Percentiles rank a stretch among this genome's conserved stretches.
Conservation (phyloP, 2,329 filamentous ascomycete genomes). For the Colletotrichum coccodes region DNA sequence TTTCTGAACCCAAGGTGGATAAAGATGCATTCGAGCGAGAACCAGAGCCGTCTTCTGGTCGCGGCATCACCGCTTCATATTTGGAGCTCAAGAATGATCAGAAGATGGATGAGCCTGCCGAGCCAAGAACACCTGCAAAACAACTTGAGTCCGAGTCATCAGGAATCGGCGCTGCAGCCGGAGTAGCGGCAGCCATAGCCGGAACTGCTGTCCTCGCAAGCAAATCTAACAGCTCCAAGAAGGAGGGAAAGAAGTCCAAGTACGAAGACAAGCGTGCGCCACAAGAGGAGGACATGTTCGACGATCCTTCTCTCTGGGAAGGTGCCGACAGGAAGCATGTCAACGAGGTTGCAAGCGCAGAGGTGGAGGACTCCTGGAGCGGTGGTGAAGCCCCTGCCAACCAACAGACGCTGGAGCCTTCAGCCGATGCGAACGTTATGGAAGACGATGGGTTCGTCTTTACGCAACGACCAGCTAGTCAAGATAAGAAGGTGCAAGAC, state of each 20-base stretch:
- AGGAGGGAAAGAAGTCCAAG: slow-evolving; percentile 49
- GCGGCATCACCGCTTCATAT: slow-evolving; percentile 37
- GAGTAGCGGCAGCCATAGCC: slow-evolving; percentile 40
- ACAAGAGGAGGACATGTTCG: slow-evolving; percentile 54
- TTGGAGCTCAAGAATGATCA: slow-evolving; percentile 31
- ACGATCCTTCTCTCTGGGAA: slow-evolving; percentile 57
- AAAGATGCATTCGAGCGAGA: not conserved
- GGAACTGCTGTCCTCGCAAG: slow-evolving; percentile 44
- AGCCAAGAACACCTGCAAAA: not conserved
- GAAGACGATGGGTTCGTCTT: not conserved
- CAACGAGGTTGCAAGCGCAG: slow-evolving; percentile 33
- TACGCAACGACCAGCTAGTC: not conserved
- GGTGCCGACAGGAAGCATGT: slow-evolving; percentile 50
- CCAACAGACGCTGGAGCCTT: not conserved
- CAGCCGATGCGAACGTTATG: not conserved
- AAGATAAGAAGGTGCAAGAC: not conserved
- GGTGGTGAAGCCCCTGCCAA: slow-evolving; percentile 1
- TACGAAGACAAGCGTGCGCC: slow-evolving; percentile 49
- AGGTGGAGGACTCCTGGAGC: slow-evolving; percentile 46
- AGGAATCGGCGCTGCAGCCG: slow-evolving; percentile 32
- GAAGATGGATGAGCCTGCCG: not conserved
- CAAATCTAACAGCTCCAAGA: slow-evolving; percentile 42
- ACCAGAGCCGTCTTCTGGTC: slow-evolving; percentile 28
- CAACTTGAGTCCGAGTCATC: not conserved
- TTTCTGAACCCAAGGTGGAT: not conserved